Conservation (phyloP, 495 filamentous ascomycete genomes). For the Penicillium lividum region DNA sequence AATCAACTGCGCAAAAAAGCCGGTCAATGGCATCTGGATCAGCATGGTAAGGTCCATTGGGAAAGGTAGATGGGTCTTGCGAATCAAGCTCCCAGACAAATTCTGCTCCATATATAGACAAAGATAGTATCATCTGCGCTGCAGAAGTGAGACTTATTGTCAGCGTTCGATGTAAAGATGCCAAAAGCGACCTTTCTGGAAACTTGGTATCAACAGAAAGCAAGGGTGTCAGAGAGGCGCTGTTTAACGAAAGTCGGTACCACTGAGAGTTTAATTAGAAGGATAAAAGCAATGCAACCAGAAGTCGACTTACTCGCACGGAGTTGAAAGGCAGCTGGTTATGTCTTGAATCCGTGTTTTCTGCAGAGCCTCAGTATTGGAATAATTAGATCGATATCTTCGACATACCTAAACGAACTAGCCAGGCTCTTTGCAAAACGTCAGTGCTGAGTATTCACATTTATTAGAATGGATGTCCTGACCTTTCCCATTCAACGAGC, state of each 20-base stretch:
- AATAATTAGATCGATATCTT: not conserved
- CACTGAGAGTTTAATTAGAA: constrained; percentile 10
- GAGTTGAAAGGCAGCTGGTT: constrained; percentile 24
- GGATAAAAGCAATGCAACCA: not conserved
- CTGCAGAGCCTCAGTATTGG: constrained; percentile 2
- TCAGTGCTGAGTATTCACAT: not conserved
- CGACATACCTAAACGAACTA: constrained; percentile 5
- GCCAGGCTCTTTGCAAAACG: constrained; percentile 6
- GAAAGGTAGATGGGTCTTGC: constrained; percentile 14
- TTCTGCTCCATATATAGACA: constrained; percentile 10
- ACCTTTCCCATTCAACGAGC: constrained; percentile 22
- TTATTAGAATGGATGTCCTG: not conserved
- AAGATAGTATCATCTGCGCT: constrained; percentile 20
- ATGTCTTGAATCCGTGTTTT: constrained; percentile 15
- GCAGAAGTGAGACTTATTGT: constrained; percentile 17
- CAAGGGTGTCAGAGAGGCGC: constrained; percentile 17
- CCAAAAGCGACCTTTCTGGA: constrained; percentile 2
- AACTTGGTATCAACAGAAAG: constrained; percentile 9
- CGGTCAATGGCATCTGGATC: constrained; percentile 14
- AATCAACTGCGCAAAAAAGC: constrained; percentile 22
- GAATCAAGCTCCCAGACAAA: constrained; percentile 17
- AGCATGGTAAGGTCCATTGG: constrained; percentile 13
- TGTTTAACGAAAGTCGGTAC: constrained; percentile 24
- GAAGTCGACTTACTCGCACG: constrained; percentile 10
- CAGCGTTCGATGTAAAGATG: constrained; percentile 7